Base-by-base conservation (phyloP, 2,329 filamentous ascomycete genomes). In the Fusarium chlamydosporum region DNA sequence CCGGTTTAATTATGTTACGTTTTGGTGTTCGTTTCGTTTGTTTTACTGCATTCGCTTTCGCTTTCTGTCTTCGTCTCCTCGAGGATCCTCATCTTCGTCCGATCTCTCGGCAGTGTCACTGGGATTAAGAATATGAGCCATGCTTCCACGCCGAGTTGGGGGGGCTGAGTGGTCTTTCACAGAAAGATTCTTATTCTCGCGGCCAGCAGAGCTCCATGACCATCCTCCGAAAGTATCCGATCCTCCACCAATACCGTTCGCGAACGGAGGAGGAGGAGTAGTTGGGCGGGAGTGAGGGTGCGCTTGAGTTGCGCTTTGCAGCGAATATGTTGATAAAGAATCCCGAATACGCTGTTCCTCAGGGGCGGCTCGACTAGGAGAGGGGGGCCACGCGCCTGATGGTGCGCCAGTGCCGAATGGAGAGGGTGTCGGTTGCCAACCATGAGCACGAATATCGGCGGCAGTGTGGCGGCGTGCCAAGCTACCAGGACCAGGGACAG, bases 381-480 rank as follows among this genome's bases (percentile, higher is more conserved):
- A 88, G 4, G 85, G 80, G 0, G 86, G 86, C 83, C 85, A 88
- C 15, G 82, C 82, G 4, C 80, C 78, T 1, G 84, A 82, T 10
- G 83, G 79, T 3, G 82, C 79, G 12, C 89, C 89, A 5, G 90
- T 9, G 86, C 84, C 75, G 89, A 75, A 92, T 12, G 90, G 92
- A 7, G 91, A 91, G 27, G 87, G 84, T 41, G 67, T 70, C 9
- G 84, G 84, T 66, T 89, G 90, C 89, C 92, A 95, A 37, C 91
- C 93, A 76, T 94, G 91, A 73, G 94, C 91, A 54, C 96, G 91
- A 72, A 99, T 98, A 77, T 99, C 96, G 61, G 96, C 96, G 38
- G 94, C 95, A 3, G 96, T 99, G 80, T 99, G 96, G 65, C 95
- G 89, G 67, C 95, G 90, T 43, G 89, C 88, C 46, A 97, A 84